phyloP scores from a whole-genome alignment of 805 yeast genomes.

The Candida nanaspora region DNA sequence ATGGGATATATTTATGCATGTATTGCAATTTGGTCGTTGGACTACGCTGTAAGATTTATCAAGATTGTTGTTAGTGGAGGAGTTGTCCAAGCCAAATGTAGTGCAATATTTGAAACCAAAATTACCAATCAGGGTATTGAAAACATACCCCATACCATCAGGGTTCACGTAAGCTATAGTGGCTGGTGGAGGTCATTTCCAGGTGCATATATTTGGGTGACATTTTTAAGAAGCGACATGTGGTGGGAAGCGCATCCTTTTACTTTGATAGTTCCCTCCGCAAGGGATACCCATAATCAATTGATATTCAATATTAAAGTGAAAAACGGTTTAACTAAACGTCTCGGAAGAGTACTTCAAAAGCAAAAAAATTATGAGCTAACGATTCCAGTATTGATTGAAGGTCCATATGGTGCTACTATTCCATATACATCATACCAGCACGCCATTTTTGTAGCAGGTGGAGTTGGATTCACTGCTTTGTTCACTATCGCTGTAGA shows the following conservation, averaged over 20 bases:
- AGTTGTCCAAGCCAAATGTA: constrained; percentile 41
- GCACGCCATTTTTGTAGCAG: constrained; percentile 46
- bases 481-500: constrained; percentile 39
- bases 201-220: constrained; percentile 58
- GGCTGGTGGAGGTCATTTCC: constrained; percentile 48
- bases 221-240: constrained; percentile 34
- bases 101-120: constrained; percentile 16
- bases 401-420: constrained; percentile 54
- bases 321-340: constrained; percentile 46
- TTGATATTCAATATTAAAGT: constrained; percentile 38
- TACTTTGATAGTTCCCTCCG: constrained; percentile 38
- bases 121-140: neutral
- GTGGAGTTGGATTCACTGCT: constrained; percentile 63
- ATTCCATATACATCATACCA: constrained; percentile 41
- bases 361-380: constrained; percentile 27
- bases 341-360: constrained; percentile 26
- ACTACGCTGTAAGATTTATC: constrained; percentile 49
- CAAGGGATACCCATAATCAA: constrained; percentile 35
- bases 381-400: constrained; percentile 38
- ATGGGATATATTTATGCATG: constrained; percentile 45
- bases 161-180: constrained; percentile 44
- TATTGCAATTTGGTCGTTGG: constrained; percentile 65
- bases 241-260: constrained; percentile 70
- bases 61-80: constrained; percentile 57
- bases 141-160: constrained; percentile 31